Evolutionary conservation across 1,284 basidiomycete species (phyloP), one percentile per base, ranked within the genome.

Genomic region (Trichosporon sp.): DNA sequence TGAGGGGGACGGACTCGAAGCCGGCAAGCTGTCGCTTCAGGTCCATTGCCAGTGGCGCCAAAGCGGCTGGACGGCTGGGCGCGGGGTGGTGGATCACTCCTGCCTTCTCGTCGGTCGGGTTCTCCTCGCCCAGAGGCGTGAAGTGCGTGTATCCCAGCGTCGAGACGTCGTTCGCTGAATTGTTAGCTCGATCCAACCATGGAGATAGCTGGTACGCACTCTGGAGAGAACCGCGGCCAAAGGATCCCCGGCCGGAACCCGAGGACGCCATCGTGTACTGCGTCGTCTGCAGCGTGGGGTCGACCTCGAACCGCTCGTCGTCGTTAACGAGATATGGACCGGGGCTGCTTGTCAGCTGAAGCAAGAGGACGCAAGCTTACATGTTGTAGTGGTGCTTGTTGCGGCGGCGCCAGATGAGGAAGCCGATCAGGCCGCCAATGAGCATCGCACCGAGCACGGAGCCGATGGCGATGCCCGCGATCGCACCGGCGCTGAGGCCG

Each of bases 401-500:
- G 31, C 59, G 32, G 14, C 59, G 19, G 31, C 32, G 26, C 31
- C 48, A 37, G 66, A 51, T 31, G 16, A 35, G 4, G 46, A n/a
- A 66, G 1, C 16, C 16, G 66, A 54, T 21, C 1, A 67, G 32
- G 7, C n/a, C 32, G 46, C 46, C 66, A 2, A 67, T 16, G 10
- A 54, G 11, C 14, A 67, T 2, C 16, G 31, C 38, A 11, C 38
- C 66, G 32, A 54, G 10, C 14, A 67, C 31, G 11, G 31, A 63
- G 7, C 48, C 66, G 35, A 67, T 21, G 48, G 19, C 48, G 11
- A 67, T 67, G 16, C 66, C 66, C 2, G 66, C 66, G 4, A 67
- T 54, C 7, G 66, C 66, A 3, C 66, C 66, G 31, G 21, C 32
- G 32, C 46, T 37, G 48, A 67, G 26, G 4, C 66, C 66, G 32